These are phyloP conservation scores for Gracilaria caudata DNA, from an alignment of 23 red algal genomes.

Conservation along the genomic window DNA sequence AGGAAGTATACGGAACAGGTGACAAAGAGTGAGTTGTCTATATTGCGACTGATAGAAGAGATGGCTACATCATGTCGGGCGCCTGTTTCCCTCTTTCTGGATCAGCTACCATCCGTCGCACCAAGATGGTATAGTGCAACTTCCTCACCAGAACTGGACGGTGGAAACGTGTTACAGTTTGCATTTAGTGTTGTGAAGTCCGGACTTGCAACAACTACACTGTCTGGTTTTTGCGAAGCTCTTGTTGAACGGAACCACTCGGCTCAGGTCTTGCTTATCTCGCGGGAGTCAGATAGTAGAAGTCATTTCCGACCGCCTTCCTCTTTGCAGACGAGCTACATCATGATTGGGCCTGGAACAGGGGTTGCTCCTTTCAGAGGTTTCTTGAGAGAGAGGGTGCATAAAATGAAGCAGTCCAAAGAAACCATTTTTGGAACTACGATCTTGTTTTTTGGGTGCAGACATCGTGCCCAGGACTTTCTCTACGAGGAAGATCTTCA, in stretches of 20 bases:
- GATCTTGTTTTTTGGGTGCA: slow-evolving; percentile 90
- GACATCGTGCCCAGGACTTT: slow-evolving; percentile 80
- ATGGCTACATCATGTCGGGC: slow-evolving; percentile 55
- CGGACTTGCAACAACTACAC: slow-evolving; percentile 43
- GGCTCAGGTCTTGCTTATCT: slow-evolving; percentile 25
- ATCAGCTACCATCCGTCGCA: slow-evolving; percentile 40
- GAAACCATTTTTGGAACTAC: slow-evolving; percentile 30
- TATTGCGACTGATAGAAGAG: slow-evolving; percentile 51
- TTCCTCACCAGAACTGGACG: slow-evolving; percentile 77
- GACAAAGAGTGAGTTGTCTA: slow-evolving; percentile 22
- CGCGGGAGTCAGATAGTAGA: slow-evolving; percentile 47
- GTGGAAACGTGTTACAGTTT: slow-evolving; percentile 70
- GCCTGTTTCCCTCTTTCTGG: slow-evolving; percentile 42
- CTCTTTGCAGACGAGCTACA: slow-evolving; percentile 54
- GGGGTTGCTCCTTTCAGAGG: slow-evolving; percentile 74
- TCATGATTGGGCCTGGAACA: slow-evolving; percentile 99
- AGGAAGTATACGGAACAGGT: slow-evolving; percentile 45
- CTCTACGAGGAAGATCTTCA: slow-evolving; percentile 77
- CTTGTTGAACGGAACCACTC: background rate
- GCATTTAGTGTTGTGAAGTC: slow-evolving; percentile 62
- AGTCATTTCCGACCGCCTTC: slow-evolving; percentile 80
- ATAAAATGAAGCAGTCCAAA: background rate
- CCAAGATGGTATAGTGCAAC: slow-evolving; percentile 71
- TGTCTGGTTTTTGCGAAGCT: slow-evolving; percentile 14
- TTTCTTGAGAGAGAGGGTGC: slow-evolving; percentile 60